Base-by-base conservation (phyloP, 345 rosid genomes). In the Mercurialis annua region DNA sequence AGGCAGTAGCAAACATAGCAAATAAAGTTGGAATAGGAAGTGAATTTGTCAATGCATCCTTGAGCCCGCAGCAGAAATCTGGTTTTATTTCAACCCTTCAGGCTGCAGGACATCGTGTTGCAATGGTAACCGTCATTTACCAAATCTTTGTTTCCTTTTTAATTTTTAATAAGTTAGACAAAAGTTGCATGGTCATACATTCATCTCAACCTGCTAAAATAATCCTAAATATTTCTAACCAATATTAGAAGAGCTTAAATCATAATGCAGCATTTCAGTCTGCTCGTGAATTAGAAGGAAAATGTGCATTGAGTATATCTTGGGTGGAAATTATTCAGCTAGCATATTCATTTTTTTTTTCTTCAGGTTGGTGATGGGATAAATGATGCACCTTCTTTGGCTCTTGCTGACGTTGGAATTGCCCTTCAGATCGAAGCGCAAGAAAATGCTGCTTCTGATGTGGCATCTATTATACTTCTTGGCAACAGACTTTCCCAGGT, bases 351-450 rank as follows among this genome's bases (percentile, higher is more conserved):
- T 29, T 68, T 67, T 66, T 68, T 67, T 29, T 68, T 67, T 66
- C 70, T 67, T 29, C 71, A 93, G 98, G 96, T 90, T 44, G 98
- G 98, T 15, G 97, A 93, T 81, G 97, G 96, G 66, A 93, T 93
- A 75, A 93, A 90, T 38, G 98, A 93, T 78, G 98, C 97, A 52
- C 98, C 97, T 40, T 90, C 98, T 64, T 78, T 90, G 83, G 97
- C 98, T 64, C 84, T 81, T 63, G 95, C 98, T 24, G 83, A 89
- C 79, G 97, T 90, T 2, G 98, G 98, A 64, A 89, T 90, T 74
- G 96, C 97, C 77, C 68, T 93, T 64, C 92, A 84, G 77, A 84
- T 76, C 63, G 92, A 86, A 77, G 92, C 96, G 42, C 97, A 85
- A 71, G 97, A 93, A 71, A 93, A 84, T 73, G 98, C 96, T 31